Percentiles rank a stretch among this genome's conserved stretches.
Evolutionary conservation across 106 monocot species (phyloP).

Genomic region (Dendrobium catenatum): DNA sequence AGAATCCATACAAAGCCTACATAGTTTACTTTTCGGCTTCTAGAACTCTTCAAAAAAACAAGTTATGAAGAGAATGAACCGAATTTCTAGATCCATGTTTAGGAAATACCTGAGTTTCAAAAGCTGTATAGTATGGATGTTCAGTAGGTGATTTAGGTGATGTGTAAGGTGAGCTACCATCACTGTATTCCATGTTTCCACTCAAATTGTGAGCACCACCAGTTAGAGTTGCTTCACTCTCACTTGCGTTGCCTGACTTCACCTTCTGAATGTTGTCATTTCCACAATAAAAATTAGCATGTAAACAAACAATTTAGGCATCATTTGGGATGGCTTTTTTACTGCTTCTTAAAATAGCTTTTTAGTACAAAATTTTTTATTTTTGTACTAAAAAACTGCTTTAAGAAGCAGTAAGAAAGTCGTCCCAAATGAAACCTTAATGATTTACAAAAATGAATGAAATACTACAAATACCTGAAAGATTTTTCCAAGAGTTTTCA

Average conservation of each 20-base stretch:
- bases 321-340: too few species aligned
- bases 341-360: too few species aligned
- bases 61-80: not conserved
- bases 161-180: constrained; percentile 55
- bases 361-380: too few species aligned
- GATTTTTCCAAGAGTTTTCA: constrained; percentile 90
- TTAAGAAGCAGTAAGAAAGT: too few species aligned
- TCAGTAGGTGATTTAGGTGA: constrained; percentile 43
- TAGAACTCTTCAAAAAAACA: not conserved
- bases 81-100: not conserved
- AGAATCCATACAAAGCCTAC: not conserved
- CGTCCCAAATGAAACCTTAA: not conserved
- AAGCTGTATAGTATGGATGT: constrained; percentile 22
- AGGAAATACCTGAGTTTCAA: constrained; percentile 36
- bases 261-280: constrained; percentile 26
- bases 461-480: constrained; percentile 55
- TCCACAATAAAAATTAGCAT: not conserved
- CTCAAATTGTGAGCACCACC: constrained; percentile 30
- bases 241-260: constrained; percentile 29
- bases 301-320: not conserved
- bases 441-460: not conserved
- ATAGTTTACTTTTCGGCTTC: not conserved
- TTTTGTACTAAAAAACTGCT: too few species aligned
- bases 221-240: constrained; percentile 27
- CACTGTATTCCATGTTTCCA: constrained; percentile 28